Conservation (phyloP, 805 yeast species). For the Wickerhamiella shivajii region DNA sequence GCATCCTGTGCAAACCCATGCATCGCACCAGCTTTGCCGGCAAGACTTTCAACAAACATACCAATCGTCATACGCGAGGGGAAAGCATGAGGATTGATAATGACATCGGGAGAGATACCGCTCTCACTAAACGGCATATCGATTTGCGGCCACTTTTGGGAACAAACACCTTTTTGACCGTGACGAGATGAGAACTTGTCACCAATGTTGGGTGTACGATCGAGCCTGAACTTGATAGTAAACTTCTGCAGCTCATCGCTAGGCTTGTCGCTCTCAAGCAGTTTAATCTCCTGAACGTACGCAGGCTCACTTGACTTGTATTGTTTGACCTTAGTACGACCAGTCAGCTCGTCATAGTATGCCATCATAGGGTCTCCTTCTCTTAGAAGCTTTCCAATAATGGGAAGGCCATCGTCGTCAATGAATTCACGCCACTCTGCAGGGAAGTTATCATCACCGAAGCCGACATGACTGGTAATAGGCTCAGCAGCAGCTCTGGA, state of each 20-base stretch:
- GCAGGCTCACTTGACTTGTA: conserved; percentile 93
- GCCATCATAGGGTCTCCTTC: conserved; percentile 96
- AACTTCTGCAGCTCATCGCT: conserved; percentile 71
- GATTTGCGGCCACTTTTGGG: conserved; percentile 92
- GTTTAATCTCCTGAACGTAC: conserved; percentile 85
- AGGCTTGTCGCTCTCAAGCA: conserved; percentile 67
- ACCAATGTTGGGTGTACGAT: conserved; percentile 90
- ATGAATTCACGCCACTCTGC: conserved; percentile 75
- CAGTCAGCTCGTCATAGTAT: conserved; percentile 76
- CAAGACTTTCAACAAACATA: conserved; percentile 95
- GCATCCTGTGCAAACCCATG: conserved; percentile 97
- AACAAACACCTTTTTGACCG: conserved; percentile 97
- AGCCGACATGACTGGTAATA: conserved; percentile 83
- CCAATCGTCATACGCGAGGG: conserved; percentile 99
- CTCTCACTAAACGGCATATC: conserved; percentile 96
- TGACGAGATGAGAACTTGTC: conserved; percentile 96
- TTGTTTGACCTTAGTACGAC: conserved; percentile 81
- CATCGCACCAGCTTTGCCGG: conserved; percentile 97
- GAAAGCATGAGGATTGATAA: conserved; percentile 98
- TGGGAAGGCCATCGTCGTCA: conserved; percentile 87
- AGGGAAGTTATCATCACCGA: conserved; percentile 89
- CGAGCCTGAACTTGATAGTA: conserved; percentile 77
- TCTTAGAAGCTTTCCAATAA: conserved; percentile 71
- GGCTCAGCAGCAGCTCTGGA: conserved; percentile 87
- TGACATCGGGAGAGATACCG: conserved; percentile 95